phyloP scores from a whole-genome alignment of 2,329 filamentous ascomycete species.

The Aquanectria penicillioides region DNA sequence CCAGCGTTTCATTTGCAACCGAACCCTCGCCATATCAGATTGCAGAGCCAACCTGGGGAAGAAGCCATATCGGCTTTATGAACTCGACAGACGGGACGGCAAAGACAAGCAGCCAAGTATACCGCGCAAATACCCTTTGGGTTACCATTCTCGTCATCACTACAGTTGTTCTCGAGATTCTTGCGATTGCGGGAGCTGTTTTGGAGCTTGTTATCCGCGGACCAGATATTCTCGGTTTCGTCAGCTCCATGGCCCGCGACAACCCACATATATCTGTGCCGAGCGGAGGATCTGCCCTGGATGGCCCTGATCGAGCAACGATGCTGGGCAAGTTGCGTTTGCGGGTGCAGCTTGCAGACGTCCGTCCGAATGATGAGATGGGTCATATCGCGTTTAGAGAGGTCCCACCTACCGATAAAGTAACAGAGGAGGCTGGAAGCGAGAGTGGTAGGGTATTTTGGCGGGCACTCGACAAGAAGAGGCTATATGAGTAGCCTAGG shows the following conservation, averaged over 20 bases:
- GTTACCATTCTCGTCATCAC: neutral
- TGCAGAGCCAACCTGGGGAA: too few relatives aligned
- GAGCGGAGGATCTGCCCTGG: conserved; percentile 8
- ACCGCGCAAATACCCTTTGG: conserved; percentile 12
- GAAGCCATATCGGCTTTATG: neutral
- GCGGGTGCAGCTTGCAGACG: conserved; percentile 17
- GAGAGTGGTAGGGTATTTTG: too few relatives aligned
- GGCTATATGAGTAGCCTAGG: too few relatives aligned
- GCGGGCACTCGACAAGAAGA: too few relatives aligned
- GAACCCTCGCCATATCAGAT: too few relatives aligned
- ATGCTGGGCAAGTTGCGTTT: conserved; percentile 1
- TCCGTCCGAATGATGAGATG: neutral
- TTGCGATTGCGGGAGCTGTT: conserved; percentile 5
- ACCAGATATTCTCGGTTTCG: conserved; percentile 23
- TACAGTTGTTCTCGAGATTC: neutral
- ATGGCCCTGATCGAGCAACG: conserved; percentile 18
- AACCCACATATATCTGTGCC: conserved; percentile 11
- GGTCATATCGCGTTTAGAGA: conserved; percentile 23
- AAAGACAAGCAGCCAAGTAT: neutral
- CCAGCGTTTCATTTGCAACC: neutral
- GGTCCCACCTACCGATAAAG: too few relatives aligned
- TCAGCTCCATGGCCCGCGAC: conserved; percentile 22
- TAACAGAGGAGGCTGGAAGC: too few relatives aligned
- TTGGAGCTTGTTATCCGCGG: conserved; percentile 7
- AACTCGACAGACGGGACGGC: neutral